Evolutionary conservation across 352 stramenopile genomes (phyloP).

Genomic region (Globisporangium barbulae): DNA sequence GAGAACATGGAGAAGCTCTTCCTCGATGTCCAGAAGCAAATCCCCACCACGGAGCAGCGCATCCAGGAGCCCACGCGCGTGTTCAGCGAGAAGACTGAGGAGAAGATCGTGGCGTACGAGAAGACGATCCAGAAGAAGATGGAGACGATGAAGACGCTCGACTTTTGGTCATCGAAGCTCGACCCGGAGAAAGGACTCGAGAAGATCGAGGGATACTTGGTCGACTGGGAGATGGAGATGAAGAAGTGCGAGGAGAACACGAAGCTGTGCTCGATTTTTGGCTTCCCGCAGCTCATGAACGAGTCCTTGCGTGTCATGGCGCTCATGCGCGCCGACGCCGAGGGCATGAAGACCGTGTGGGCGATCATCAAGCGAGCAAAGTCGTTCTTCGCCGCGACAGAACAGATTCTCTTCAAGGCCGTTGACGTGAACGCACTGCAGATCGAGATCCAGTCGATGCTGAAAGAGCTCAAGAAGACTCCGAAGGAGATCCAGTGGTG

Average conservation of each 20-base stretch:
- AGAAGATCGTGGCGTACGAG: conserved; percentile 93
- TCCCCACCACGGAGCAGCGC: conserved; percentile 72
- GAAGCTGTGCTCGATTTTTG: conserved; percentile 92
- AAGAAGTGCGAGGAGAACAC: conserved; percentile 90
- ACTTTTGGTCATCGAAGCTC: conserved; percentile 82
- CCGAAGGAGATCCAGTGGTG: conserved; percentile 93
- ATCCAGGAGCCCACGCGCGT: conserved; percentile 75
- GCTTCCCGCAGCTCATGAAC: conserved; percentile 93
- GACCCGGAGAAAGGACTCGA: conserved; percentile 78
- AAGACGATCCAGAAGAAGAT: conserved; percentile 84
- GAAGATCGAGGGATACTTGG: conserved; percentile 80
- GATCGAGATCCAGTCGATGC: conserved; percentile 91
- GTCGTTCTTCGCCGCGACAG: conserved; percentile 61
- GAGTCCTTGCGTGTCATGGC: conserved; percentile 85
- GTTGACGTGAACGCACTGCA: conserved; percentile 93
- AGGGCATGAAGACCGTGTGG: conserved; percentile 79
- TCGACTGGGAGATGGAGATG: conserved; percentile 88
- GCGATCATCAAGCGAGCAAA: conserved; percentile 77
- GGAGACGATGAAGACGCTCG: conserved; percentile 73
- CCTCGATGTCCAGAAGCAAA: conserved; percentile 72
- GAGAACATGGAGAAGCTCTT: conserved; percentile 86
- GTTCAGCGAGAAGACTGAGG: conserved; percentile 91
- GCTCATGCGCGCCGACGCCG: conserved; percentile 79
- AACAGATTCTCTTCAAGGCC: conserved; percentile 88
- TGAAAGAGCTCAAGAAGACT: conserved; percentile 93